Base-by-base conservation (phyloP, 257 asterid species). In the Solanum neorickii region DNA sequence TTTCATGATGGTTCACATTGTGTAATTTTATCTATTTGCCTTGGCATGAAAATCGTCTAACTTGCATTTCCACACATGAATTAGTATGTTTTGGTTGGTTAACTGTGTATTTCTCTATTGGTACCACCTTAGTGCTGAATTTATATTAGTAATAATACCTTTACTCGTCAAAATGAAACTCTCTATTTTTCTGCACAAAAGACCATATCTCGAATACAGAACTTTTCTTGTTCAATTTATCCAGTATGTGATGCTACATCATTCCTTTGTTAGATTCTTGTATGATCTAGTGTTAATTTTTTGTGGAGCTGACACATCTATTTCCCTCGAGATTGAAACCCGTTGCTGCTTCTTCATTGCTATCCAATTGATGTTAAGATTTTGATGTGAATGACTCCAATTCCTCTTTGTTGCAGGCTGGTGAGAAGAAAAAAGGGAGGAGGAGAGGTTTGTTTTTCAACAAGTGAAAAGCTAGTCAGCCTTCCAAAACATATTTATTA, bases 361-460 rank as follows among this genome's bases (percentile, higher is more conserved):
- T 82, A 27, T 47, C 35, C 66, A 46, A 18, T 47, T 47, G 42
- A 42, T 80, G 68, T 18, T 15, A 27, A 80, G n/a, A 27, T 47
- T 49, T 16, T 80, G 68, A 47, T 80, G 68, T 80, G 16, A 78
- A 76, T 25, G n/a, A 44, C 37, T 60, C 82, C 66, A 15, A 25
- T 86, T 42, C 88, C 29, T 9, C 73, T 47, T 82, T 70, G 74
- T 29, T 92, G 94, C 96, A 96, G 98, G 99, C 98, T 88, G 92
- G 91, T 88, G 98, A 93, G 88, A 96, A 93, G 92, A 96, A 91
- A 94, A 96, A 94, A 86, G 91, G 92, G 56, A 95, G 88, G 90
- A 95, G 94, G 88, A 94, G 92, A 89, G 93, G 97, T 46, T 83
- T 95, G 65, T 96, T 96, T 88, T 96, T 94, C 91, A 95, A 88